phyloP scores from a whole-genome alignment of 176 grass and related monocot species.

The Musa acuminata region DNA sequence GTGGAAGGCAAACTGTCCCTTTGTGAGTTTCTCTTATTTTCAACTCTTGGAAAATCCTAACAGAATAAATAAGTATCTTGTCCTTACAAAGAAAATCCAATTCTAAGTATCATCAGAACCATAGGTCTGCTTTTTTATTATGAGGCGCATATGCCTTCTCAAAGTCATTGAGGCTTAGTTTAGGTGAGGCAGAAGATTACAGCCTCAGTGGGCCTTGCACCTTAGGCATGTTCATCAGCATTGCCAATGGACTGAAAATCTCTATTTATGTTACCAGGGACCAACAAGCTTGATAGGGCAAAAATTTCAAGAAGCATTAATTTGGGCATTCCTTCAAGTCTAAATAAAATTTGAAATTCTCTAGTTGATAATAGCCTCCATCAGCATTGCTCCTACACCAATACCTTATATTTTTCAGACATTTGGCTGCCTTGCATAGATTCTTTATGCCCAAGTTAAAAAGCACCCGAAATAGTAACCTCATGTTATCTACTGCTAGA shows the following conservation, averaged over 20 bases:
- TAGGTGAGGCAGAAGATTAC: neutral
- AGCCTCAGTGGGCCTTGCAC: neutral
- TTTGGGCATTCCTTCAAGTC: neutral
- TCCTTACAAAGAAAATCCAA: neutral
- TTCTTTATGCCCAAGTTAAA: too few species aligned
- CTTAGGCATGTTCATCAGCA: neutral
- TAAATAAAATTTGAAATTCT: neutral
- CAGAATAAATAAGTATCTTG: neutral
- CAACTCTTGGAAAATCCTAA: neutral
- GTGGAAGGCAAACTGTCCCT: neutral
- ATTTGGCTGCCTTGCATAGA: too few species aligned
- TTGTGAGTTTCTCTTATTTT: neutral
- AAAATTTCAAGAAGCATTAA: too few species aligned
- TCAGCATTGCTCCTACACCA: too few species aligned
- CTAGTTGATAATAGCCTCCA: too few species aligned
- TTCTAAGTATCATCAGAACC: neutral
- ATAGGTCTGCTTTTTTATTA: neutral
- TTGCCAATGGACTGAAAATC: too few species aligned
- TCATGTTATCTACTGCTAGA: neutral
- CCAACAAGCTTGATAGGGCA: too few species aligned
- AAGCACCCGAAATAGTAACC: too few species aligned
- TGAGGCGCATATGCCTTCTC: neutral
- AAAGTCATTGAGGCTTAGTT: neutral
- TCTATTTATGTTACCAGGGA: too few species aligned
- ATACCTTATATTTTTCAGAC: too few species aligned